Evolutionary conservation across 2,329 filamentous ascomycete species (phyloP).

Genomic region (Piedraia hortae): DNA sequence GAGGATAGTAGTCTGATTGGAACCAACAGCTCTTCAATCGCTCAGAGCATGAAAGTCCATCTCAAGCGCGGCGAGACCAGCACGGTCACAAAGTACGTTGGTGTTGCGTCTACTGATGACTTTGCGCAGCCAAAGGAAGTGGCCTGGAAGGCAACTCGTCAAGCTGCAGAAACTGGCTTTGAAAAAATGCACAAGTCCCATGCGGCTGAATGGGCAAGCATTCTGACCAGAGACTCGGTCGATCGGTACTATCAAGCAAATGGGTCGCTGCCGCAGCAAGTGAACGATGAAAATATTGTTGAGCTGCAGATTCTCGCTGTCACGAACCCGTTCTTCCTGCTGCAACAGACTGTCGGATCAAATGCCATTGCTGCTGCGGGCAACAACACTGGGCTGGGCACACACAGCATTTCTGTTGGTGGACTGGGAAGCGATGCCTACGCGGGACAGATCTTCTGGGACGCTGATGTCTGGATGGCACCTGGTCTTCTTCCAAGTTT

Average conservation of each 20-base stretch:
- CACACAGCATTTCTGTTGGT: constrained; percentile 39
- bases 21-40: constrained; percentile 34
- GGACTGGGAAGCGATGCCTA: constrained; percentile 41
- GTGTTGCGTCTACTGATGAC: constrained; percentile 39
- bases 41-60: constrained; percentile 28
- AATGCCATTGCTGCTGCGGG: constrained; percentile 25
- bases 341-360: constrained; percentile 26
- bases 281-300: constrained; percentile 26
- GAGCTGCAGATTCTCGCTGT: constrained; percentile 27
- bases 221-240: constrained; percentile 33
- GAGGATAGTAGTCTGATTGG: constrained; percentile 22
- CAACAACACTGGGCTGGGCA: constrained; percentile 25
- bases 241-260: constrained; percentile 33
- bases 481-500: constrained; percentile 36
- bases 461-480: constrained; percentile 40
- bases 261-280: constrained; percentile 30
- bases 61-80: constrained; percentile 26
- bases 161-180: constrained; percentile 27
- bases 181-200: constrained; percentile 27
- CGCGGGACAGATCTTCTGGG: constrained; percentile 25
- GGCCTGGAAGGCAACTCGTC: constrained; percentile 27
- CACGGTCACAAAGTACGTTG: constrained; percentile 37
- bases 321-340: constrained; percentile 28
- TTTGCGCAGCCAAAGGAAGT: constrained; percentile 28
- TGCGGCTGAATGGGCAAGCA: constrained; percentile 30